Evolutionary conservation across 2,329 filamentous ascomycete genomes (phyloP).

Genomic region (Xylaria sp.): DNA sequence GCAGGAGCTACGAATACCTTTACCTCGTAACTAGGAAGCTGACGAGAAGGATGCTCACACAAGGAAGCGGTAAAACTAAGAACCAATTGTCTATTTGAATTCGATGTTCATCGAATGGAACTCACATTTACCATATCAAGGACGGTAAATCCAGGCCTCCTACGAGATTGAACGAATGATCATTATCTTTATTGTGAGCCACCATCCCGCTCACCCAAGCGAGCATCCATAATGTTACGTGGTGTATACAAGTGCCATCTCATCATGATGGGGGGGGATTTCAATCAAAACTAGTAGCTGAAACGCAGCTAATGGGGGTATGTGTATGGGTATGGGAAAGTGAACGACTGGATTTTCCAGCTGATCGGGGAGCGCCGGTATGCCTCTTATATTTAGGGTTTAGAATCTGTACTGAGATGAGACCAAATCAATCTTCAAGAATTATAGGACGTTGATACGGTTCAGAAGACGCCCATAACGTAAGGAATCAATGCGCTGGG

Average conservation of each 20-base stretch:
- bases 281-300: constrained; percentile 33
- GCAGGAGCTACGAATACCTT: background rate
- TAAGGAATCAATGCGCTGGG: constrained; percentile 59
- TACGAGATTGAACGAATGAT: constrained; percentile 30
- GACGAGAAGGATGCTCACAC: background rate
- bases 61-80: background rate
- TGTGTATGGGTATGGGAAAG: constrained; percentile 33
- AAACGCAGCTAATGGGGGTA: constrained; percentile 34
- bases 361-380: constrained; percentile 14
- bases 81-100: background rate
- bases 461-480: constrained; percentile 62
- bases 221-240: constrained; percentile 30
- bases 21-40: background rate
- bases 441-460: constrained; percentile 17
- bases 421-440: constrained; percentile 32
- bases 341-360: constrained; percentile 24
- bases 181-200: constrained; percentile 37
- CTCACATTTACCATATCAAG: constrained; percentile 21
- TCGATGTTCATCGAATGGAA: background rate
- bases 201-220: constrained; percentile 26
- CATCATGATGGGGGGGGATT: constrained; percentile 22
- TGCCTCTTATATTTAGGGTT: constrained; percentile 13
- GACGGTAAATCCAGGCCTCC: background rate
- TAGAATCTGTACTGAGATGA: constrained; percentile 16
- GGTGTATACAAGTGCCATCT: constrained; percentile 39